Evolutionary conservation across 805 yeast species (phyloP), one percentile per base, ranked within the genome.

Genomic region (Starmerella gropengiesseri): DNA sequence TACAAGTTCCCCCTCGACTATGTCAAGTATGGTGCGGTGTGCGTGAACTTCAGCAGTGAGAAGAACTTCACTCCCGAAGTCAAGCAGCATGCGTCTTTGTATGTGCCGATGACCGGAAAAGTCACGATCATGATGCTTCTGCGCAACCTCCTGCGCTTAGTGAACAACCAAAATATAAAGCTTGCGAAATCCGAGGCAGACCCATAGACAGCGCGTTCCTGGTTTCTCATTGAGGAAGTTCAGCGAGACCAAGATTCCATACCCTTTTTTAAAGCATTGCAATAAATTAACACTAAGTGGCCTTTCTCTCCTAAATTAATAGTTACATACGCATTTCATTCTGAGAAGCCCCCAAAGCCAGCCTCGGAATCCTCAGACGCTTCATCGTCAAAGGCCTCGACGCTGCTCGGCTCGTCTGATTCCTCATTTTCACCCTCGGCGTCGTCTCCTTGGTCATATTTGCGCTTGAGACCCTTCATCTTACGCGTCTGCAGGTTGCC

Each of bases 401-500:
- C 39, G 13, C 28, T 41, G 16, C 32, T 39, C 31, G 34, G 47
- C 17, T 37, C 46, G 31, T 41, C 48, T 12, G 29, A 37, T 3
- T 29, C 44, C 5, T n/a, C 40, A 4, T 64, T 73, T 21, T 57
- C 66, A 8, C 61, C 70, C 32, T 65, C 67, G 4, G 59, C 57
- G 21, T 66, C 74, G 2, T 67, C 74, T 40, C 71, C 79, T 64
- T 84, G 95, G 60, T 87, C 95, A 55, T 72, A 87, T 61, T 74
- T 76, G 43, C 82, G 71, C 68, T 91, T 91, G 59, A 91, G 71
- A 62, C 98, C 98, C 73, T 91, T 91, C 95, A 91, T 85, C 77
- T 91, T 91, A 67, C 98, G 77, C 5, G 98, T 89, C 67, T 91
- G 98, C 60, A 91, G 64, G 62, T 79, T 79, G 59, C 74, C 71